Evolutionary conservation across 352 stramenopile genomes (phyloP).

Genomic region (Phytophthora hybrid): DNA sequence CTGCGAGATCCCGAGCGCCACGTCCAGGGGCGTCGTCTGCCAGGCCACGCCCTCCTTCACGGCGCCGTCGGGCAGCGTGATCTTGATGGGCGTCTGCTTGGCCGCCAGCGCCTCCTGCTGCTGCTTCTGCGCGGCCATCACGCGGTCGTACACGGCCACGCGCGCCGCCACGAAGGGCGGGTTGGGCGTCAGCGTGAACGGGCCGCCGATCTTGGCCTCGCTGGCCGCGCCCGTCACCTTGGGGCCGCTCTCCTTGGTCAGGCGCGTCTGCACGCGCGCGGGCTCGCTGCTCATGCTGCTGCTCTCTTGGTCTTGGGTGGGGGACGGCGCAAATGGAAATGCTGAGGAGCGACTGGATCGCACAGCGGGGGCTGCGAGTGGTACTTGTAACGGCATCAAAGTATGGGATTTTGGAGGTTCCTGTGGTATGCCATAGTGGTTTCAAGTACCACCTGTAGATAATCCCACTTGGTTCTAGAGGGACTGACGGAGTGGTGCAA

Average conservation of each 20-base stretch:
- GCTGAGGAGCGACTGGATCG: conserved; percentile 22
- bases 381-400: neutral
- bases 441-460: too few species aligned
- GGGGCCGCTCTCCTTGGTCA: conserved; percentile 81
- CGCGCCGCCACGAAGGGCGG: conserved; percentile 86
- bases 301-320: neutral
- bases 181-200: conserved; percentile 83
- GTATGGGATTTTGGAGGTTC: neutral
- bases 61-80: conserved; percentile 98
- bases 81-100: conserved; percentile 91
- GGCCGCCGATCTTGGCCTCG: conserved; percentile 82
- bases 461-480: neutral
- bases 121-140: conserved; percentile 77
- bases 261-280: conserved; percentile 75
- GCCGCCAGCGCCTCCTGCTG: conserved; percentile 83
- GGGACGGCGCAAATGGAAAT: conserved; percentile 27
- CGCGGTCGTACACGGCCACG: conserved; percentile 87
- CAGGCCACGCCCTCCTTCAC: conserved; percentile 92
- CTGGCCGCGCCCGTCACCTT: conserved; percentile 57
- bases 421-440: too few species aligned
- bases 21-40: conserved; percentile 97
- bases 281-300: conserved; percentile 44
- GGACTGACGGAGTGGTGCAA: neutral
- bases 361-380: neutral
- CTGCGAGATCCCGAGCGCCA: conserved; percentile 95